Percentiles rank a stretch among this genome's conserved stretches.
Conservation (phyloP, 805 yeast genomes). For the Wickerhamomyces tratensis region DNA sequence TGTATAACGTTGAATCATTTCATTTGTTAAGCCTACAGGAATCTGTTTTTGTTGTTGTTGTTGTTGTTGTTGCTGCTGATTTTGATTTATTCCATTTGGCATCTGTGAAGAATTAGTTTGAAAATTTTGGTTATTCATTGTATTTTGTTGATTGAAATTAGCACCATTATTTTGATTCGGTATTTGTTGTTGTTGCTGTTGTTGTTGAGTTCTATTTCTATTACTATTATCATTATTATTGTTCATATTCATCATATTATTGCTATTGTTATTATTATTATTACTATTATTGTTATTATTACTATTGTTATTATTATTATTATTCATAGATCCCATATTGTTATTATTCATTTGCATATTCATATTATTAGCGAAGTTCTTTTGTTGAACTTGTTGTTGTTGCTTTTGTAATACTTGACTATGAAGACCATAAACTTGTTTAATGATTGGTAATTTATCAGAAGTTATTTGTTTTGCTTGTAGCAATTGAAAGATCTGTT, state of each 20-base stretch:
- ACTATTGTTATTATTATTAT: not conserved
- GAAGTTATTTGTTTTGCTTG: constrained; percentile 50
- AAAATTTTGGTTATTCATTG: constrained; percentile 3
- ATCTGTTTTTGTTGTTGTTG: constrained; percentile 8
- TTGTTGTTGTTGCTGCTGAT: constrained; percentile 21
- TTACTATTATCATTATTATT: not conserved
- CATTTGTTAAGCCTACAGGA: constrained; percentile 7
- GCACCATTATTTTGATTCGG: not conserved
- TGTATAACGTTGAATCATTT: constrained; percentile 11
- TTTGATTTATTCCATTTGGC: constrained; percentile 11
- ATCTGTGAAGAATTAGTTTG: too few relatives aligned
- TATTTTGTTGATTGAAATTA: constrained; percentile 22
- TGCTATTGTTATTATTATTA: constrained; percentile 6
- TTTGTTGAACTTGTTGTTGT: constrained; percentile 19
- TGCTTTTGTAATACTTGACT: constrained; percentile 42
- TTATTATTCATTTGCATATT: constrained; percentile 9
- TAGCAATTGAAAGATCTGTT: constrained; percentile 56
- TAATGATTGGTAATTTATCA: constrained; percentile 47
- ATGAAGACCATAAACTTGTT: constrained; percentile 60
- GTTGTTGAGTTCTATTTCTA: not conserved
- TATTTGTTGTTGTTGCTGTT: constrained; percentile 1
- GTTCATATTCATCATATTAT: constrained; percentile 3
- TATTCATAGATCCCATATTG: not conserved
- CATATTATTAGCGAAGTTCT: constrained; percentile 11
- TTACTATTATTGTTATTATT: not conserved